Conservation (phyloP, 495 filamentous ascomycete species). For the Penicillium soppii region DNA sequence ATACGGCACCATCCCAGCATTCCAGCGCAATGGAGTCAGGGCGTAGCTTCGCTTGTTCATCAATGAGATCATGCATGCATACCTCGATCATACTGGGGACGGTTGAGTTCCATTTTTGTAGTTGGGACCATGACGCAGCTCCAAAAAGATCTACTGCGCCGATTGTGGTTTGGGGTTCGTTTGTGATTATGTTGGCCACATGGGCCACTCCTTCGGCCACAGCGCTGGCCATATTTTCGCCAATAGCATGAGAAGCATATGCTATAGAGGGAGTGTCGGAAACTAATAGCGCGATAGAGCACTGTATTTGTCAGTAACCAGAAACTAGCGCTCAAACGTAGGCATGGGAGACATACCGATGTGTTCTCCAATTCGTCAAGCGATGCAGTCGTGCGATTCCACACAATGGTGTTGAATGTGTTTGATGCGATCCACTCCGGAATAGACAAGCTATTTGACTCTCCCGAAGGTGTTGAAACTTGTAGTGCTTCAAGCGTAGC, state of each 20-base stretch:
- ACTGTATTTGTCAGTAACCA: background rate
- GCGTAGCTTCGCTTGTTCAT: slow-evolving; percentile 3
- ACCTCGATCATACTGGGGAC: slow-evolving; percentile 9
- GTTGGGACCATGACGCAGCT: slow-evolving; percentile 4
- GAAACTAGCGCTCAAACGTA: background rate
- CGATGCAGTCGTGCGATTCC: background rate
- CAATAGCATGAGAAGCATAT: slow-evolving; percentile 8
- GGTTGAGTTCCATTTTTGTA: slow-evolving; percentile 12
- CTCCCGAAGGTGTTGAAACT: background rate
- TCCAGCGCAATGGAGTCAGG: slow-evolving; percentile 20
- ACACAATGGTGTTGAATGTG: slow-evolving; percentile 36
- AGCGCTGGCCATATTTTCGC: slow-evolving; percentile 7
- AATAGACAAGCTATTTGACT: background rate
- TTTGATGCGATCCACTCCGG: slow-evolving; percentile 21
- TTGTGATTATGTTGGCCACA: slow-evolving; percentile 2
- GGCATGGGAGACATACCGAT: background rate
- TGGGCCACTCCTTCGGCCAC: slow-evolving; percentile 7
- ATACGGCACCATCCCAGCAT: slow-evolving; percentile 35
- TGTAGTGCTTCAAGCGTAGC: slow-evolving; percentile 3
- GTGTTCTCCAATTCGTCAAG: slow-evolving; percentile 4
- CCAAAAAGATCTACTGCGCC: slow-evolving; percentile 13
- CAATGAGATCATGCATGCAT: slow-evolving; percentile 15
- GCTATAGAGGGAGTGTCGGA: slow-evolving; percentile 1
- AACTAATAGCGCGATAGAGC: slow-evolving; percentile 1
- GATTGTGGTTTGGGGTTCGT: slow-evolving; percentile 11